These are phyloP conservation scores for Magnolia kwangsiensis DNA, from an alignment of 164 flowering plant species.

Conservation along the genomic window DNA sequence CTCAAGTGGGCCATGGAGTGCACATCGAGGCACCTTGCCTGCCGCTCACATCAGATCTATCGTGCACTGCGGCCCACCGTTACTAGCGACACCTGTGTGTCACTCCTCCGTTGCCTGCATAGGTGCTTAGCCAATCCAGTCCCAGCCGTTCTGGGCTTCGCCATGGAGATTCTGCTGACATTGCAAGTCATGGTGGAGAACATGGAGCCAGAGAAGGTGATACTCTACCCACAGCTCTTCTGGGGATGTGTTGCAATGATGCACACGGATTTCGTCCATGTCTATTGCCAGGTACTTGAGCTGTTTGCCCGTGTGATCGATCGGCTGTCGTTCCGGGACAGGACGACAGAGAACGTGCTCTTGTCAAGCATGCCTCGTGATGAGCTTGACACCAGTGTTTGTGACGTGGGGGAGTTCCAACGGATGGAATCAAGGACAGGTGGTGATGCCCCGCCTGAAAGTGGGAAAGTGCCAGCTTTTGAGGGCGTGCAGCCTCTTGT, in stretches of 20 bases:
- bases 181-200: conserved; percentile 98
- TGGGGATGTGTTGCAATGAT: conserved; percentile 99
- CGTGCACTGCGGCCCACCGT: conserved; percentile 90
- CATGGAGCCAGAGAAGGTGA: conserved; percentile 98
- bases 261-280: conserved; percentile 98
- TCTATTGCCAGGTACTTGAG: conserved; percentile 94
- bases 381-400: conserved; percentile 54
- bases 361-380: conserved; percentile 98
- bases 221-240: conserved; percentile 95
- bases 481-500: conserved; percentile 99
- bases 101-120: conserved; percentile 90
- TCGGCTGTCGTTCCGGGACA: conserved; percentile 79
- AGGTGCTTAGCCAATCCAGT: conserved; percentile 87
- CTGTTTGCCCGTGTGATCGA: conserved; percentile 91
- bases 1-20: conserved; percentile 99
- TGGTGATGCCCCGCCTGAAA: conserved; percentile 40
- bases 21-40: conserved; percentile 96
- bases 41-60: conserved; percentile 98
- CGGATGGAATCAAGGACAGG: conserved; percentile 55
- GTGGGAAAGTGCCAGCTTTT: conserved; percentile 72
- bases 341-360: conserved; percentile 92
- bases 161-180: conserved; percentile 90
- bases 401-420: conserved; percentile 51
- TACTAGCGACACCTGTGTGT: conserved; percentile 90
- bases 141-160: conserved; percentile 84